Conservation (phyloP, 1,139 yeast species). For the Chernovozyma sophiae-reginae region DNA sequence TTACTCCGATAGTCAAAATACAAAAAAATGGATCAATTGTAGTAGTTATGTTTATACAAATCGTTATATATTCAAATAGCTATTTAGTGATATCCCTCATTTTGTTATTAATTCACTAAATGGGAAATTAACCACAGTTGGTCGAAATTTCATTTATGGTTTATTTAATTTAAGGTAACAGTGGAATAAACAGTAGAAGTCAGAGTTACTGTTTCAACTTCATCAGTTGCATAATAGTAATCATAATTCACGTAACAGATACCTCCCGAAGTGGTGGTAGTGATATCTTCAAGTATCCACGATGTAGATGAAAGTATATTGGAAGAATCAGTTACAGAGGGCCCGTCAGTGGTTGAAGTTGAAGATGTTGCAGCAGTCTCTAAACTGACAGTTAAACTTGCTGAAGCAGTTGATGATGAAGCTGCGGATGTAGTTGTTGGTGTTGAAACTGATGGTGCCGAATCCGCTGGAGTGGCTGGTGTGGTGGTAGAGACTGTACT, state of each 20-base stretch:
- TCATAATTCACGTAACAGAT: slow-evolving; percentile 43
- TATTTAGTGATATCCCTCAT: too few species aligned
- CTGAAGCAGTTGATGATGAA: slow-evolving; percentile 6
- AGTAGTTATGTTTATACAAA: too few species aligned
- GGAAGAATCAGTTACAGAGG: slow-evolving; percentile 28
- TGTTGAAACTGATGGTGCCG: too few species aligned
- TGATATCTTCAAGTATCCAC: slow-evolving; percentile 36
- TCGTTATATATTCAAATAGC: too few species aligned
- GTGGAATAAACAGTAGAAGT: slow-evolving; percentile 39
- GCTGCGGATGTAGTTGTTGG: slow-evolving; percentile 4
- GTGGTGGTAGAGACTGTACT: slow-evolving; percentile 1
- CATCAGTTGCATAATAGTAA: slow-evolving; percentile 31
- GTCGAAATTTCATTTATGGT: not conserved
- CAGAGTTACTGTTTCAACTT: slow-evolving; percentile 28
- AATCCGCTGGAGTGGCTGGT: slow-evolving; percentile 1
- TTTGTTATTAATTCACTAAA: too few species aligned
- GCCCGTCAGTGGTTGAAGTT: slow-evolving; percentile 17
- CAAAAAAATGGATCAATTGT: too few species aligned
- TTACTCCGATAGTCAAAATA: too few species aligned
- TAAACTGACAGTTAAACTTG: slow-evolving; percentile 3
- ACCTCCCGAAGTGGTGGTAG: slow-evolving; percentile 30
- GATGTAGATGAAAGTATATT: slow-evolving; percentile 33
- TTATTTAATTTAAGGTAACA: slow-evolving; percentile 21
- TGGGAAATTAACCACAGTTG: too few species aligned
- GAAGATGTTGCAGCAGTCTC: slow-evolving; percentile 8